Conservation (phyloP, 2,329 filamentous ascomycete genomes). For the Fusarium lyarnte region DNA sequence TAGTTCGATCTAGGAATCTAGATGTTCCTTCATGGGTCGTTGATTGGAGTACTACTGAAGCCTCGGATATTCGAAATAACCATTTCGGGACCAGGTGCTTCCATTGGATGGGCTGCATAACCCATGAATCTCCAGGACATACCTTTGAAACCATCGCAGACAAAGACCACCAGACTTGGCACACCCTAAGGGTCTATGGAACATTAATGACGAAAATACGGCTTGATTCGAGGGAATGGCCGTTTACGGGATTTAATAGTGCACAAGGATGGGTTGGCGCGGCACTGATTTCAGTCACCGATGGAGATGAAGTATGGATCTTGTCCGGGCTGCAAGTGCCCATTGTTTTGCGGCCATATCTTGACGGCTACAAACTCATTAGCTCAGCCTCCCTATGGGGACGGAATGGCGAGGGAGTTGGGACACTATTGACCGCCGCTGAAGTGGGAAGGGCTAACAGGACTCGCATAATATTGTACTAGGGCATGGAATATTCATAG, state of each 20-base stretch:
- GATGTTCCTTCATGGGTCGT: not conserved
- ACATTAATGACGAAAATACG: not conserved
- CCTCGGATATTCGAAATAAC: not conserved
- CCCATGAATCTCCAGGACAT: rapidly evolving
- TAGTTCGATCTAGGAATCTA: rapidly evolving
- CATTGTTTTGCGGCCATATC: rapidly evolving
- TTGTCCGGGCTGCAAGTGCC: rapidly evolving
- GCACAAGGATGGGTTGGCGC: rapidly evolving
- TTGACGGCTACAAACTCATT: rapidly evolving
- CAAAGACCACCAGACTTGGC: rapidly evolving
- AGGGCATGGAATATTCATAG: not conserved
- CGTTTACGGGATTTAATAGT: rapidly evolving
- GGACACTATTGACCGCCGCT: not conserved
- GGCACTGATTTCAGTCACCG: rapidly evolving
- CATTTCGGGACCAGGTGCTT: rapidly evolving
- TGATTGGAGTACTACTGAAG: rapidly evolving
- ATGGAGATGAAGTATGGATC: not conserved
- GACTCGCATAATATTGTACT: not conserved
- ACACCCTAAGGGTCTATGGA: not conserved
- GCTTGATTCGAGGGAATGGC: rapidly evolving
- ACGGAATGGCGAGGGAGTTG: not conserved
- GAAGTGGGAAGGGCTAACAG: not conserved
- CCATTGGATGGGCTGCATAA: not conserved
- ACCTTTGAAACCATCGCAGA: rapidly evolving
- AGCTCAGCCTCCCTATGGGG: not conserved